Evolutionary conservation across 2,329 filamentous ascomycete genomes (phyloP), one percentile per base, ranked within the genome.

Genomic region (Neopestalotiopsis rosae): DNA sequence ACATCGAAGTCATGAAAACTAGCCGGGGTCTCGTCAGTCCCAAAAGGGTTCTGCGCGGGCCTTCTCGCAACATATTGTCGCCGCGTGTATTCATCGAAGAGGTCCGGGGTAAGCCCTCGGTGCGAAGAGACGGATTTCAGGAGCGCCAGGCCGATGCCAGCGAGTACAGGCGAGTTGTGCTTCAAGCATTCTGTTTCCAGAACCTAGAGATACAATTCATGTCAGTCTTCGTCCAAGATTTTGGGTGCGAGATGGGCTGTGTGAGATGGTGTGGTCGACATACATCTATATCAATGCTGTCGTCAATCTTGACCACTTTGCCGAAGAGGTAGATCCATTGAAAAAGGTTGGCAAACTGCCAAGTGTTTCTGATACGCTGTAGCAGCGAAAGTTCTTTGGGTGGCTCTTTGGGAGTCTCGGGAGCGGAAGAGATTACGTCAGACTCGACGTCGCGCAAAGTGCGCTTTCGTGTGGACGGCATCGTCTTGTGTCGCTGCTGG

Each of bases 321-420:
- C 95, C 95, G 80, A 99, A 99, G 56, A 95, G 89, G 79, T 91
- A 93, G 70, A 98, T 93, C 88, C 94, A 99, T 82, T 99, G 95
- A 82, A 92, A 94, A 7, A 98, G 84, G 76, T 94, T 95, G 70
- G 95, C 94, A 81, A 98, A 98, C 80, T 98, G 93, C 95, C 95
- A 98, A 87, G 93, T 94, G 78, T 93, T 96, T 71, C 95, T 90
- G 73, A 98, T 88, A 72, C 87, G 90, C 69, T 89, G 83, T 34
- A 97, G 84, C 67, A 90, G 74, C 4, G 82, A 78, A 1, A 75
- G 73, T 69, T 80, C 77, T 28, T 77, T 74, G 59, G 45, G 45
- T 7, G 75, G 69, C 7, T 68, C 66, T 45, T 73, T 70, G 3
- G 63, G 56, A 9, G 65, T 28, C 9, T 66, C 32, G 5, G 64